Base-by-base conservation (phyloP, 2,329 filamentous ascomycete genomes). In the Colletotrichum ledebouriae region DNA sequence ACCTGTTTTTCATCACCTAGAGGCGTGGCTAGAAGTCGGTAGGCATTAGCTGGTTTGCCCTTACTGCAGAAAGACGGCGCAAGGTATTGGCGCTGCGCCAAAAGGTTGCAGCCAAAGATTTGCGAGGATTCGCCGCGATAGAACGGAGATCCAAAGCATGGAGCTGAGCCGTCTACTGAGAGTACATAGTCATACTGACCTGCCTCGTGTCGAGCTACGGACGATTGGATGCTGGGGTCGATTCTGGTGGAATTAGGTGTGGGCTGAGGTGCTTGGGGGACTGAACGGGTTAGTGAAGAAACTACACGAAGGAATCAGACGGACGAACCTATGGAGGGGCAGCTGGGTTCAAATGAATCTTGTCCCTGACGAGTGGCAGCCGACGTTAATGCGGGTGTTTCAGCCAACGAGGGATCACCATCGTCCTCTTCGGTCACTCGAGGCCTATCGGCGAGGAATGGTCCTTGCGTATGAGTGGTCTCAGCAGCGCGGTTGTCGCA, bases 41-140 rank as follows among this genome's bases (percentile, higher is more conserved):
- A 69, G 22, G 75, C 78, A 75, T 82, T 75, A 78, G 79, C 76
- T 53, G 71, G 65, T 64, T 69, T 61, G 52, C 72, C 68, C 42
- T 73, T 67, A 50, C 72, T 67, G n/a, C 70, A 63, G 34, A 70
- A 52, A 39, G 72, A 66, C n/a, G 72, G 72, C 46, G 72, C 72
- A 20, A 73, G 70, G 13, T 72, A 71, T 56, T 76, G 72, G 59
- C 75, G 74, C 69, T 79, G 79, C 53, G 78, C 78, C 67, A 88
- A 73, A 63, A 88, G 75, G 72, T 86, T 88, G 78, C 86, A 87
- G 64, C 85, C 86, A 71, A 85, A 83, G 69, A 77, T 83, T 17
- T 83, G 74, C 71, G 77, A 78, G 59, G 76, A 66, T 69, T 55
- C 39, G 12, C 41, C 60, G 44, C n/a, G 12, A 9, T 25, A 46